Conservation (phyloP, 371 early-diverging fungal genomes). For the Mortierella sp. region DNA sequence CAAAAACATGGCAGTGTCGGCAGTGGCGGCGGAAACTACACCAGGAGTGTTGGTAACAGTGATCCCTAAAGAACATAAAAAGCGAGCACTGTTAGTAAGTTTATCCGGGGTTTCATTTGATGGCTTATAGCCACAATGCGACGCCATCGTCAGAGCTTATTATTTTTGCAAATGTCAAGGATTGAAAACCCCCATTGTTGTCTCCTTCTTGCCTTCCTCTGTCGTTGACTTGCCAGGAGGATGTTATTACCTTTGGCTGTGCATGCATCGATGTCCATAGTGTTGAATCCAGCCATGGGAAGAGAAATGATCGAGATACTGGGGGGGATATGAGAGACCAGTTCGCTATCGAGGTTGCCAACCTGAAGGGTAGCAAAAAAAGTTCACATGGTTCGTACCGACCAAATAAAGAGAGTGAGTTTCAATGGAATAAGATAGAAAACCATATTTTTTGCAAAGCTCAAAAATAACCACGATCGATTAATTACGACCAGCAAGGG, state of each 20-base stretch:
- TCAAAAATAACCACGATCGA: not conserved
- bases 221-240: not conserved
- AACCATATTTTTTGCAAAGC: not conserved
- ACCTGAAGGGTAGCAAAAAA: slow-evolving; percentile 13
- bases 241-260: slow-evolving; percentile 42
- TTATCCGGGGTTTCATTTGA: not conserved
- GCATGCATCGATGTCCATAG: slow-evolving; percentile 37
- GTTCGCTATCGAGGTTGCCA: slow-evolving; percentile 31
- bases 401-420: slow-evolving; percentile 1
- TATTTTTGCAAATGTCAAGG: no score
- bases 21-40: slow-evolving; percentile 60
- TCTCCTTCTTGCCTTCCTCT: not conserved
- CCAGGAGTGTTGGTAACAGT: slow-evolving; percentile 52
- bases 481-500: not conserved
- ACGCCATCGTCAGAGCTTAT: no score
- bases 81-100: no score
- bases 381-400: slow-evolving; percentile 4
- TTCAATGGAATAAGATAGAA: not conserved
- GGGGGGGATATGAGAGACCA: slow-evolving; percentile 29
- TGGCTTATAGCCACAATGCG: no score
- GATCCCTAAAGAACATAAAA: slow-evolving; percentile 22
- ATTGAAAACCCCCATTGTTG: not conserved
- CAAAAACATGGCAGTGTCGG: slow-evolving; percentile 66
- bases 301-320: slow-evolving; percentile 41
- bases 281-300: slow-evolving; percentile 35